Base-by-base conservation (phyloP, 1,284 basidiomycete genomes). In the Ganoderma lingzhi region DNA sequence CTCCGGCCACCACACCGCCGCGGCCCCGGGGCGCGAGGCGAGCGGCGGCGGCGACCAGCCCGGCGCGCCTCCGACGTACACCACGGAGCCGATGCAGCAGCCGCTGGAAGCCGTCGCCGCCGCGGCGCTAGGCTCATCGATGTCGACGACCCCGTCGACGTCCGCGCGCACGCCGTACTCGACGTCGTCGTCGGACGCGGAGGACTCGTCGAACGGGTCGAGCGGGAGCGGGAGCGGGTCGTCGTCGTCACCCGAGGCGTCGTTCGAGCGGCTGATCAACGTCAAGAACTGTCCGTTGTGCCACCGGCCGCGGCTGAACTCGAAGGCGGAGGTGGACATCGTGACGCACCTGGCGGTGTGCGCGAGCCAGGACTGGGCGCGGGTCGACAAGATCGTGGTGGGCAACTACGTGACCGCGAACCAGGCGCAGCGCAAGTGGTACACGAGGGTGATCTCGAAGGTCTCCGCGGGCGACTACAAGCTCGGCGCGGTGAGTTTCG, bases 401-500 rank as follows among this genome's bases (percentile, higher is more conserved):
- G 91, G 93, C n/a, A 97, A 96, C 77, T 99, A 96, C 76, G 97
- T 99, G 1, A 99, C 97, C 0, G 93, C 95, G 17, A 92, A 88
- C 73, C 97, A 99, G 82, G 97, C 98, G 65, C 97, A 98, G 82
- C 87, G 97, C 77, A 99, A 99, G 82, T 98, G 96, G 92, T 93
- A 97, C 76, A 96, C 95, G 68, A 96, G 95, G 83, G 87, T 98
- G 55, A 86, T 98, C 71, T 87, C 88, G 63, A 96, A 96, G 82
- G 90, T 97, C 2, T 93, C 93, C 0, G 87, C 88, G 70, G 97
- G 97, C 1, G 87, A 93, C 71, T 98, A 99, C 82, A 90, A 89
- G 73, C 87, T 98, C 39, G 97, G 97, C 8, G 97, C 96, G 72
- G 93, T 94, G 73, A 64, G 51, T 35, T 44, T 58, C 45, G 28